Evolutionary conservation across 495 filamentous ascomycete genomes (phyloP), one percentile per base, ranked within the genome.

Genomic region (Aspergillus sclerotiicarbonarius): DNA sequence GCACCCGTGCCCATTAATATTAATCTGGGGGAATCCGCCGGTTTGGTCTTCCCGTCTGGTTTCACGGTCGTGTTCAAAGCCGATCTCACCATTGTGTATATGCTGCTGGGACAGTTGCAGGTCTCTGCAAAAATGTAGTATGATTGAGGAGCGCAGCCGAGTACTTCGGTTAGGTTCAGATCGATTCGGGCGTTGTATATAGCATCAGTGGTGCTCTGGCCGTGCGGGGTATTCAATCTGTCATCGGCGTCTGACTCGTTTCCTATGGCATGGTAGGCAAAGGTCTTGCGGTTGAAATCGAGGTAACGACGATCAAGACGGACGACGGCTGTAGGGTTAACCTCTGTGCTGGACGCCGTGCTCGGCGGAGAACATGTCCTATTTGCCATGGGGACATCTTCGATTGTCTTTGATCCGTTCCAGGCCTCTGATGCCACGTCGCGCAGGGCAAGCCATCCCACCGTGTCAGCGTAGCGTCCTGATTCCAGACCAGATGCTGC

Each of bases 401-500:
- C 18, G 15, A 30, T 43, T 18, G n/a, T 18, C n/a, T 5, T 56
- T 3, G 53, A 25, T 21, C 53, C 44, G 31, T 31, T 18, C 53
- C 53, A 56, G 16, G 9, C 21, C 10, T 18, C 7, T 67, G 54
- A 78, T 66, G 20, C 70, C 72, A 58, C 15, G 15, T 56, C 30
- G 8, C 63, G 67, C 63, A 78, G 66, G 16, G 74, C 67, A 32
- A 77, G 53, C 70, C 69, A 80, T 15, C 75, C 74, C 15, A 78
- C 65, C 1, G 74, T 77, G 57, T 80, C 75, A 59, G 73, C 69
- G 62, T 78, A 75, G 47, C 72, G 66, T 10, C 71, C 72, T 25
- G 73, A 71, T 56, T 75, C 69, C 10, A 76, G 46, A 1, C 61
- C 73, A 6, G 72, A 72, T 8, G 71, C 56, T 48, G 57, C 67